These are phyloP conservation scores for Chlamydomonas asymmetrica DNA, from an alignment of 139 green algal genomes.

Conservation along the genomic window DNA sequence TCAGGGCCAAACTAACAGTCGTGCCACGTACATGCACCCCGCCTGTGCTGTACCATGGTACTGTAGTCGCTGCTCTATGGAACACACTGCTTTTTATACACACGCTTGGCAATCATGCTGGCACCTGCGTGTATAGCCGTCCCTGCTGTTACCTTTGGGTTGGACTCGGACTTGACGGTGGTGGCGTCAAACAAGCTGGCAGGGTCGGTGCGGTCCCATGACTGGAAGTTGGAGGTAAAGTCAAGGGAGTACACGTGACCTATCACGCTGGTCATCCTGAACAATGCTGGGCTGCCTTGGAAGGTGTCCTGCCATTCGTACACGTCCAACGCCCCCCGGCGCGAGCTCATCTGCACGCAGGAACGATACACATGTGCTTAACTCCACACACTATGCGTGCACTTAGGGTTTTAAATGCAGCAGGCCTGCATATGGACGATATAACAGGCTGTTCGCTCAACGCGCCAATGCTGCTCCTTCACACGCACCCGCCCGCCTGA, in stretches of 20 bases:
- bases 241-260: conserved; percentile 77
- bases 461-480: too few relatives aligned
- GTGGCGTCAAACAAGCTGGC: conserved; percentile 80
- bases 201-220: conserved; percentile 82
- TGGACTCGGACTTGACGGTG: conserved; percentile 80
- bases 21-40: too few relatives aligned
- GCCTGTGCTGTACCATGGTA: too few relatives aligned
- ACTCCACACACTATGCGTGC: too few relatives aligned
- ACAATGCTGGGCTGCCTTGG: conserved; percentile 54
- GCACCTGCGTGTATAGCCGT: too few relatives aligned
- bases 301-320: conserved; percentile 78
- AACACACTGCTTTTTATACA: too few relatives aligned
- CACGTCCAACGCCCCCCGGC: conserved; percentile 66
- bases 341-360: conserved; percentile 44
- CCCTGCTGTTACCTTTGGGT: conserved; percentile 92
- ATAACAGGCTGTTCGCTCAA: too few relatives aligned
- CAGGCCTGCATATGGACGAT: too few relatives aligned
- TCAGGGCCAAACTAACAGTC: too few relatives aligned
- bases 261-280: conserved; percentile 48
- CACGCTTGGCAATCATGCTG: too few relatives aligned
- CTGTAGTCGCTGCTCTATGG: too few relatives aligned
- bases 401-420: too few relatives aligned
- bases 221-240: conserved; percentile 81
- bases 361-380: not conserved
- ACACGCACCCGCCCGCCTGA: conserved; percentile 62